Percentiles rank a stretch among this genome's conserved stretches.
Conservation (phyloP, 2,329 filamentous ascomycete species). For the Diaporthe ilicicola region DNA sequence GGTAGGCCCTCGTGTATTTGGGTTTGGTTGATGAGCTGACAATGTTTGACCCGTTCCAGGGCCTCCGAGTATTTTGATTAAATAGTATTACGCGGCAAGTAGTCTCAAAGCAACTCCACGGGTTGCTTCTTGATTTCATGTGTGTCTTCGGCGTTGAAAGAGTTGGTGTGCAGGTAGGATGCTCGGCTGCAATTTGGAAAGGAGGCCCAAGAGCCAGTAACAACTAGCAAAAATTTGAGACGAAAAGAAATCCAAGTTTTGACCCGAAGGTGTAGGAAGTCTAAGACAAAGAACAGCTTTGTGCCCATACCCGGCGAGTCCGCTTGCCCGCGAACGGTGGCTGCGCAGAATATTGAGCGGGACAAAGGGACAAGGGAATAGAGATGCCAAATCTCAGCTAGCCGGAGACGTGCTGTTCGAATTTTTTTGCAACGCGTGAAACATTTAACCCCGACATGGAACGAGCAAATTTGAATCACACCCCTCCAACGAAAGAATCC, state of each 20-base stretch:
- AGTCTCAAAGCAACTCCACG: not conserved
- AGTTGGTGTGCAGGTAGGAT: not conserved
- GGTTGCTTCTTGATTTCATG: no score
- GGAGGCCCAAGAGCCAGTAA: not conserved
- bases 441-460: not conserved
- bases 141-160: not conserved
- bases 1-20: not conserved
- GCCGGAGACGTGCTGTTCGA: not conserved
- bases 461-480: not conserved
- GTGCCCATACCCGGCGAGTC: not conserved
- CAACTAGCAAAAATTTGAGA: not conserved
- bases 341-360: not conserved
- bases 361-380: not conserved
- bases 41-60: not conserved
- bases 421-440: not conserved
- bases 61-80: not conserved
- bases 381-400: not conserved
- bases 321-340: not conserved
- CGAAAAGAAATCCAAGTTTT: no score
- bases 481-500: conserved; percentile 13
- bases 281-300: not conserved
- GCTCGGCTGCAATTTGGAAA: not conserved
- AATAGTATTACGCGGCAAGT: not conserved
- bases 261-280: not conserved
- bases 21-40: not conserved